phyloP scores from a whole-genome alignment of 805 yeast species.

The Candida silvatica region DNA sequence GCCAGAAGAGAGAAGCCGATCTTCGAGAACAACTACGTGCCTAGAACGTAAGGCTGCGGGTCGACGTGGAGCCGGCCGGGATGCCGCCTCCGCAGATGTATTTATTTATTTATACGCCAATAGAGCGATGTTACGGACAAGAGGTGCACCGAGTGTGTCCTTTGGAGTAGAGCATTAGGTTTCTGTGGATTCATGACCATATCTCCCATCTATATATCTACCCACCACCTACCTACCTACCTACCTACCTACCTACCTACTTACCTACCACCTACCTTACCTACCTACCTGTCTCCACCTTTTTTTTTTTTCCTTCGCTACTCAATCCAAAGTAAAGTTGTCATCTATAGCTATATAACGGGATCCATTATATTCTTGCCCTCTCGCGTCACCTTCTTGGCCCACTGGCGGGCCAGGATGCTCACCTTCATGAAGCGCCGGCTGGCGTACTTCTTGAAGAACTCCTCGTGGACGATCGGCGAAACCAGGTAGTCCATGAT shows the following conservation, averaged over 20 bases:
- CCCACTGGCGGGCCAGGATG: slow-evolving; percentile 76
- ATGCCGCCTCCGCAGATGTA: background rate
- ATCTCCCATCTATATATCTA: too few relatives aligned
- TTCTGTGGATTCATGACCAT: too few relatives aligned
- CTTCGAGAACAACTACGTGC: slow-evolving; percentile 18
- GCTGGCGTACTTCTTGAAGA: slow-evolving; percentile 87
- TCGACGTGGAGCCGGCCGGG: too few relatives aligned
- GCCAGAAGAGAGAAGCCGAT: slow-evolving; percentile 24
- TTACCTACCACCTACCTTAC: too few relatives aligned
- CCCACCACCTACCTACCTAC: too few relatives aligned
- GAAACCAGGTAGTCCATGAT: slow-evolving; percentile 68
- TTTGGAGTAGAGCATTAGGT: too few relatives aligned
- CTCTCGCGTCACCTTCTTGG: slow-evolving; percentile 46
- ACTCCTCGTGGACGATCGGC: slow-evolving; percentile 86
- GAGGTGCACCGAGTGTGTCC: too few relatives aligned
- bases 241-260: too few relatives aligned
- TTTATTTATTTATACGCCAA: slow-evolving; percentile 4
- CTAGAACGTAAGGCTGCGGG: slow-evolving; percentile 16
- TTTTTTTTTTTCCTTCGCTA: too few relatives aligned
- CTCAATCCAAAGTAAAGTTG: too few relatives aligned
- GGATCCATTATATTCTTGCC: slow-evolving; percentile 34
- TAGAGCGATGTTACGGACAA: background rate
- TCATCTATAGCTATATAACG: slow-evolving; percentile 11
- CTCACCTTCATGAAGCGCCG: slow-evolving; percentile 83
- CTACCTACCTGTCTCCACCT: too few relatives aligned